Base-by-base conservation (phyloP, 2,329 filamentous ascomycete genomes). In the Furcasterigmium furcatum region DNA sequence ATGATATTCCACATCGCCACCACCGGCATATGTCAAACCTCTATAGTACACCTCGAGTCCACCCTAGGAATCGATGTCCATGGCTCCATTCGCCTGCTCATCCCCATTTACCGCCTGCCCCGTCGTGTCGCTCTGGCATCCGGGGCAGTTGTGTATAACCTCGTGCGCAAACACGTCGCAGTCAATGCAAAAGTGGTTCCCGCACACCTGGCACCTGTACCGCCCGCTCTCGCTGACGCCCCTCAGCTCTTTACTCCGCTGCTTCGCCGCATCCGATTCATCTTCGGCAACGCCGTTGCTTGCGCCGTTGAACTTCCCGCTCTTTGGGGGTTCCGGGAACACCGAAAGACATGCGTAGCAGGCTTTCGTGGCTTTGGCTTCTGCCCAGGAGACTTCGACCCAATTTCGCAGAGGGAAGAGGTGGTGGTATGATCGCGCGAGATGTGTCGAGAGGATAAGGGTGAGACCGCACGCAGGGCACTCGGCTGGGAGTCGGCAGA, bases 151-250 rank as follows among this genome's bases (percentile, higher is more conserved):
- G 63, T 99, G 92, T 43, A 96, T 80, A 12, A 95, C 82, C 68
- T 96, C 91, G 63, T 99, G 94, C 20, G 89, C 87, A 68, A 94
- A 96, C 20, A 96, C 83, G 64, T 99, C 94, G 64, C 94, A 99
- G 64, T 99, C 94, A 53, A 99, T 95, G 72, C 94, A 99, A 63
- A 97, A 99, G 67, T 97, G 92, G 48, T 88, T 84, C 4, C 78
- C 69, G 65, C 94, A 99, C n/a, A 85, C 84, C 55, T 86, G 80
- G 63, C 94, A 99, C 48, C 88, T 88, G 62, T 99, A 99, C 43
- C 94, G 74, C 40, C 87, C 84, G 60, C 87, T 94, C 70, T 95
- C 89, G 62, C 88, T 92, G 36, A 91, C 85, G 2, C 86, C 84
- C 58, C 82, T 86, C 16, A 64, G 53, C 46, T 64, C 55, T 6